Conservation (phyloP, 1,284 basidiomycete species). For the Coniophora puteana region DNA sequence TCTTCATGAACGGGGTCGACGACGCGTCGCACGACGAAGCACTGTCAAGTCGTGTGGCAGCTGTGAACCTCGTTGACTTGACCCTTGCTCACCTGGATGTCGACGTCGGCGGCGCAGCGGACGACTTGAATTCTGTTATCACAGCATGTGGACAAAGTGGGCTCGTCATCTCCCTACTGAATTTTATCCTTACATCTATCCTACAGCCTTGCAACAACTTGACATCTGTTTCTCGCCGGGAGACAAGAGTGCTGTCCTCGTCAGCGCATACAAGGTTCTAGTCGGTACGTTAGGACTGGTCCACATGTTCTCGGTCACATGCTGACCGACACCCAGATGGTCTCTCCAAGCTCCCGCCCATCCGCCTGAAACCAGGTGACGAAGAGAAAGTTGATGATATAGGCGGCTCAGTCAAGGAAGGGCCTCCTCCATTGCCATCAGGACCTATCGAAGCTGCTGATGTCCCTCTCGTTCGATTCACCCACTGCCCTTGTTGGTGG, state of each 20-base stretch:
- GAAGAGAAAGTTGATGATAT: constrained; percentile 36
- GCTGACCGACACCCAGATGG: constrained; percentile 49
- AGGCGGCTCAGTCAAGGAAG: constrained; percentile 21
- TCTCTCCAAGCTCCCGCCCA: constrained; percentile 60
- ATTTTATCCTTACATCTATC: constrained; percentile 1
- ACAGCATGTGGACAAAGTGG: constrained; percentile 74
- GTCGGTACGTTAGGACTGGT: constrained; percentile 68
- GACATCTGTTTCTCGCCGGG: constrained; percentile 66
- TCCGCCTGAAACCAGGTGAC: constrained; percentile 60
- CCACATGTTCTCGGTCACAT: too few relatives aligned
- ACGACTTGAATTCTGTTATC: constrained; percentile 65
- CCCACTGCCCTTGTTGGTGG: background rate
- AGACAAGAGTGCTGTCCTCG: constrained; percentile 78
- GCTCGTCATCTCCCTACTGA: constrained; percentile 8
- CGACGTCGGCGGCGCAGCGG: constrained; percentile 44
- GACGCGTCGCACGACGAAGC: constrained; percentile 87
- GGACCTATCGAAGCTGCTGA: constrained; percentile 1
- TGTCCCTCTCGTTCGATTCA: background rate
- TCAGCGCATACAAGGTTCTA: constrained; percentile 79
- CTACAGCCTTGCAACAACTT: constrained; percentile 66
- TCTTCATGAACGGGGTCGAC: too few relatives aligned
- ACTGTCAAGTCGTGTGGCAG: constrained; percentile 83
- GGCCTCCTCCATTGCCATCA: too few relatives aligned
- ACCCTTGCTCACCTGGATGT: constrained; percentile 85
- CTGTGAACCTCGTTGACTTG: constrained; percentile 86